phyloP scores from a whole-genome alignment of 2,329 filamentous ascomycete genomes.

The Escovopsis sp. region DNA sequence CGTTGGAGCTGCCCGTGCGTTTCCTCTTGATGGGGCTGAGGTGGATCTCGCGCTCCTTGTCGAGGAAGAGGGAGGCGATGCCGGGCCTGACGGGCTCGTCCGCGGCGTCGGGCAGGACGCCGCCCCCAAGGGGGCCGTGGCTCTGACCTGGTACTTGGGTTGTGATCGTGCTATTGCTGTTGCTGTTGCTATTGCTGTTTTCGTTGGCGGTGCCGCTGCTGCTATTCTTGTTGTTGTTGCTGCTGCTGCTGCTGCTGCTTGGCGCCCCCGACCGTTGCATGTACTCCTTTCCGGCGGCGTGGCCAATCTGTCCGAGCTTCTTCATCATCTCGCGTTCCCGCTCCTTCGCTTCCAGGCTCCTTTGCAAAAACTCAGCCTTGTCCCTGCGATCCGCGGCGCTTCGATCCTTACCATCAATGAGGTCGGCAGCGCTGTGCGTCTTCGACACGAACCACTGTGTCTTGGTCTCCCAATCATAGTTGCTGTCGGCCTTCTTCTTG shows the following conservation, averaged over 20 bases:
- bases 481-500: constrained; percentile 12
- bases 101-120: constrained; percentile 6
- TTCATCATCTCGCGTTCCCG: constrained; percentile 59
- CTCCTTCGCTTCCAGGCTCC: constrained; percentile 49
- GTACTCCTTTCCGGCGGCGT: constrained; percentile 55
- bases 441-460: constrained; percentile 38
- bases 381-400: constrained; percentile 42
- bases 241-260: constrained; percentile 10
- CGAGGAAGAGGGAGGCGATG: constrained; percentile 21
- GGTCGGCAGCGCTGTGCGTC: constrained; percentile 37
- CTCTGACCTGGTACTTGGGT: too few relatives aligned
- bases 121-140: too few relatives aligned
- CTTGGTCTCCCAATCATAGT: constrained; percentile 44
- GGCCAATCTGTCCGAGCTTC: constrained; percentile 47
- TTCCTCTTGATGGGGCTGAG: constrained; percentile 48
- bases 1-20: constrained; percentile 33
- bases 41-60: constrained; percentile 30
- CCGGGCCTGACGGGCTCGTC: constrained; percentile 23
- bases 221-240: constrained; percentile 2
- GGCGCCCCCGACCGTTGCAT: constrained; percentile 27
- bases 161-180: neutral
- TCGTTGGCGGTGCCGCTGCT: constrained; percentile 2
- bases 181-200: constrained; percentile 1
- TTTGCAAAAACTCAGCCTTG: constrained; percentile 49
- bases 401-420: constrained; percentile 50